phyloP scores from a whole-genome alignment of 2,329 filamentous ascomycete species.

The Sporothrix globosa region DNA sequence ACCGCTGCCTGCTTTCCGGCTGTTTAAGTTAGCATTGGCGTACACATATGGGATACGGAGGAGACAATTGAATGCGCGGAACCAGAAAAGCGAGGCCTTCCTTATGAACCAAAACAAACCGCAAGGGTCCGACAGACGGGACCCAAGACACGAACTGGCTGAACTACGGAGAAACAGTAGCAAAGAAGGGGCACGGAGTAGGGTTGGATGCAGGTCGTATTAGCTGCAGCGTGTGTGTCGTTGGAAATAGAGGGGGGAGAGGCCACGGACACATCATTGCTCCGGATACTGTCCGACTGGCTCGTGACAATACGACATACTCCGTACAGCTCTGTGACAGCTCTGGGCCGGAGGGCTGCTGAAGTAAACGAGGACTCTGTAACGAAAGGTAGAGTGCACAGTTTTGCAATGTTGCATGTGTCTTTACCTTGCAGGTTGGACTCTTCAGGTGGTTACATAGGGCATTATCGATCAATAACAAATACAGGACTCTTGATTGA shows the following conservation, averaged over 20 bases:
- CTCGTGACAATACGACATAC: not conserved
- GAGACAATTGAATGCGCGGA: not conserved
- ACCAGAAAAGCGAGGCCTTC: not conserved
- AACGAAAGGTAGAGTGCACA: not conserved
- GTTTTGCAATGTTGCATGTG: too few species aligned
- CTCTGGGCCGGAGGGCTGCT: not conserved
- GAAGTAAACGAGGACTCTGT: not conserved
- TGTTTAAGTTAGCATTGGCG: not conserved
- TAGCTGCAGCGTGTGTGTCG: not conserved
- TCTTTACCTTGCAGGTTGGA: too few species aligned
- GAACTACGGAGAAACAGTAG: not conserved
- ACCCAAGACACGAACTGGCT: conserved; percentile 8
- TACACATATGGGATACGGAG: not conserved
- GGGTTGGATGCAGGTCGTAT: conserved; percentile 1
- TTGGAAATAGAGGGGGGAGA: not conserved
- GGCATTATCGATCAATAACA: too few species aligned
- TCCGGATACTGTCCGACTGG: not conserved
- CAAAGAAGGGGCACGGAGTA: not conserved
- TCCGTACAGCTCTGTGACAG: not conserved
- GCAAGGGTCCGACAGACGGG: not conserved
- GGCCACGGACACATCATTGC: not conserved
- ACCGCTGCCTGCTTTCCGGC: too few species aligned
- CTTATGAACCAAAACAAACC: not conserved
- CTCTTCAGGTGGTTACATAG: too few species aligned
- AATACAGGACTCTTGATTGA: too few species aligned